Evolutionary conservation across 257 asterid species (phyloP), one percentile per base, ranked within the genome.

Genomic region (Perilla frutescens): DNA sequence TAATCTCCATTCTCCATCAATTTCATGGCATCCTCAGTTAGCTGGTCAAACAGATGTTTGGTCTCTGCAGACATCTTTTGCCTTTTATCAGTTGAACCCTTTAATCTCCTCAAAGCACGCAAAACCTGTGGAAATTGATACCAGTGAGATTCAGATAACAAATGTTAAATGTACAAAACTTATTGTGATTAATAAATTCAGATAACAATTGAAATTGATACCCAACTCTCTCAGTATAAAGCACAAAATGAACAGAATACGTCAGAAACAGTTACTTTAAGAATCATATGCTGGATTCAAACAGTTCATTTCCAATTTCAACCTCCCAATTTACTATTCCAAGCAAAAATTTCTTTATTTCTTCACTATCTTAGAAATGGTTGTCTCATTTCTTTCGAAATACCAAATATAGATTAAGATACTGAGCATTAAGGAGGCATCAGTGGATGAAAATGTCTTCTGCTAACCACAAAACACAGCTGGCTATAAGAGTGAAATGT

Each of bases 1-100:
- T 84, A 89, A 73, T 95, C 97, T 73, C 99, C 99, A 82, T 86
- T 89, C 79, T 92, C 97, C 96, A 95, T 63, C 78, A 95, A 87
- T 75, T 77, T 84, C 96, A 88, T 86, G 49, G 98, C 98, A 89
- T 95, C 98, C 71, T 92, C 99, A 69, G 98, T 95, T 68, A 95
- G 95, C 85, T 89, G 89, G 80, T 95, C 98, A 87, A 95, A 95
- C 41, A 85, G 76, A 68, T 64, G 81, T 81, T 95, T 92, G 26
- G 86, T 90, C 84, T 84, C 96, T 61, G 79, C 79, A 20, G 98
- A 80, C 99, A 95, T 95, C 80, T 92, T 95, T 73, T 85, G 92
- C 86, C 88, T 92, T 84, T 81, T 90, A 78, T 87, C 86, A 72
- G 85, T 83, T 62, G 99, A 85, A 41, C 99, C 99, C 83, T 90